These are phyloP conservation scores for Thuidium tamariscinum DNA, from an alignment of 225 moss, liverwort and hornwort species.

Conservation along the genomic window DNA sequence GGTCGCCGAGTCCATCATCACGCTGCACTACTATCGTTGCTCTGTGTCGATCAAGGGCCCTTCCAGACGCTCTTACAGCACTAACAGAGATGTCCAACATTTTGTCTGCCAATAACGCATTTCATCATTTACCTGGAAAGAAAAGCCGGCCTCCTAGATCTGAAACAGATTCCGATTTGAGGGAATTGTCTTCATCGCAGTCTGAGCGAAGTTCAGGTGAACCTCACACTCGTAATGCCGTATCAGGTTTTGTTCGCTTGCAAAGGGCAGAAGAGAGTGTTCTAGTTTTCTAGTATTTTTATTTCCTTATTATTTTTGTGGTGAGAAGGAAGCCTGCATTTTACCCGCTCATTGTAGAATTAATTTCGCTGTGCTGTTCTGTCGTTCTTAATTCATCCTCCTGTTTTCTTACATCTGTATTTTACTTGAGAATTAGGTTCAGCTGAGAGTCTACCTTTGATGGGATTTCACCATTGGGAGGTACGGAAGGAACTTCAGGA, in stretches of 20 bases:
- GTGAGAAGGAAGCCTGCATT: not conserved
- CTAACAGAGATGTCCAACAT: constrained; percentile 58
- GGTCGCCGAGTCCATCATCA: constrained; percentile 58
- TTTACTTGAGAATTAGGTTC: constrained; percentile 11
- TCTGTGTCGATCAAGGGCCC: constrained; percentile 69
- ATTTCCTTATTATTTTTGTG: not conserved
- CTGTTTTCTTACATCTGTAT: not conserved
- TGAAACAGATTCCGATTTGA: constrained; percentile 13
- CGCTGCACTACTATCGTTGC: constrained; percentile 76
- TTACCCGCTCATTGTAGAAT: not conserved
- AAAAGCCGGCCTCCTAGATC: constrained; percentile 29
- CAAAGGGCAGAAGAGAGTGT: not conserved
- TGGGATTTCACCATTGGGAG: constrained; percentile 50
- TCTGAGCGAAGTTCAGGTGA: constrained; percentile 4
- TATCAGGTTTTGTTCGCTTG: constrained; percentile 2
- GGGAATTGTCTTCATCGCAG: not conserved
- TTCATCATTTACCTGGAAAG: constrained; percentile 46
- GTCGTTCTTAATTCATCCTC: not conserved
- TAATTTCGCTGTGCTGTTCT: not conserved
- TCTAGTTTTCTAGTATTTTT: not conserved
- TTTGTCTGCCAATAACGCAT: constrained; percentile 26
- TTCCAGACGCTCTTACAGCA: constrained; percentile 70
- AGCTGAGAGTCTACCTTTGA: constrained; percentile 6
- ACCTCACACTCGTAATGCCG: not conserved
- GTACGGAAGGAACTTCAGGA: constrained; percentile 80